These are phyloP conservation scores for Adansonia digitata DNA, from an alignment of 345 rosid species.

Conservation along the genomic window DNA sequence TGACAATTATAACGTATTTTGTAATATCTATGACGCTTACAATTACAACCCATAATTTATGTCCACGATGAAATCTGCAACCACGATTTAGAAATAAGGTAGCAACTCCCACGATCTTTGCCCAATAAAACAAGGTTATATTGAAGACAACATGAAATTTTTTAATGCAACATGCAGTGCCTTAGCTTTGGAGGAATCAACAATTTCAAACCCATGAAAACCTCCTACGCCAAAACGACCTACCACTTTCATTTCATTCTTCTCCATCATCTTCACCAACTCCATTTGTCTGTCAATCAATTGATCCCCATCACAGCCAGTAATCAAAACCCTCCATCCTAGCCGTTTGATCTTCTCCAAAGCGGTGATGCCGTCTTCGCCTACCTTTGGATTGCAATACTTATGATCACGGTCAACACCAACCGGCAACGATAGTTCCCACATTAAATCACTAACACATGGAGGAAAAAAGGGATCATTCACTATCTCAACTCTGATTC, in stretches of 20 bases:
- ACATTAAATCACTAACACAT: constrained; percentile 43
- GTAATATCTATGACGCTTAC: no score
- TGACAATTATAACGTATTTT: no score
- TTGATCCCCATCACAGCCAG: constrained; percentile 65
- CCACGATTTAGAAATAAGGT: no score
- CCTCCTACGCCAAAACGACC: constrained; percentile 46
- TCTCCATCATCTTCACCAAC: constrained; percentile 40
- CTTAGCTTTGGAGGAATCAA: constrained; percentile 40
- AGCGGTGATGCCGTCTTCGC: constrained; percentile 14
- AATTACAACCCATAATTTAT: no score
- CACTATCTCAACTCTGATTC: constrained; percentile 44
- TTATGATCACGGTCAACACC: constrained; percentile 69
- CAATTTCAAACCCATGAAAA: constrained; percentile 63
- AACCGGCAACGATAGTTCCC: constrained; percentile 57
- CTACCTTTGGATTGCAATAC: constrained; percentile 50
- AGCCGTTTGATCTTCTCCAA: constrained; percentile 43
- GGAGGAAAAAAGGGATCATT: constrained; percentile 47
- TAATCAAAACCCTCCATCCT: constrained; percentile 31
- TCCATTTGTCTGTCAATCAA: constrained; percentile 59
- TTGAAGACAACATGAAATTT: background rate
- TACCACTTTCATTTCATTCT: constrained; percentile 33
- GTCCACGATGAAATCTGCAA: no score
- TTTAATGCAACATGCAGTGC: background rate
- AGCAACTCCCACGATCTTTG: background rate
- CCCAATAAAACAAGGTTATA: background rate